Percentiles rank a stretch among this genome's conserved stretches.
These are phyloP conservation scores for Wickerhamiella pararugosa DNA, from an alignment of 1,139 yeast genomes.

Conservation along the genomic window DNA sequence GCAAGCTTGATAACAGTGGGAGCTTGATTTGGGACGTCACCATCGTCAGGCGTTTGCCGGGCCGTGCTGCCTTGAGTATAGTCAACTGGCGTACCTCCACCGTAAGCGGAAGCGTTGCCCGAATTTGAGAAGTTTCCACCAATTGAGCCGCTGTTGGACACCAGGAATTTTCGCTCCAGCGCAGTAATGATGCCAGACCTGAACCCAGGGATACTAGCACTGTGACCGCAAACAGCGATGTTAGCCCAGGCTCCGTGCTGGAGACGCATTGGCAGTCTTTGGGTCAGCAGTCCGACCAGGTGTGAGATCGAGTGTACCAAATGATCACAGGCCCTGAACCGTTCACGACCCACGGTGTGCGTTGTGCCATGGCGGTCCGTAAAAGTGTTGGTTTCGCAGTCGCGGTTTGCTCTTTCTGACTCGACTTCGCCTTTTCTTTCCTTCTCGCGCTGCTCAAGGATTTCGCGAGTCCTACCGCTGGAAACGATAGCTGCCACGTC, in stretches of 20 bases:
- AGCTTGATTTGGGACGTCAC: constrained; percentile 36
- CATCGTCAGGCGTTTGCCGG: constrained; percentile 12
- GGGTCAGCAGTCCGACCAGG: constrained; percentile 39
- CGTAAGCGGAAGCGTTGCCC: constrained; percentile 2
- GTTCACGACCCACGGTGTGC: constrained; percentile 62
- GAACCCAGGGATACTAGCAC: constrained; percentile 61
- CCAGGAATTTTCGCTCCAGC: constrained; percentile 44
- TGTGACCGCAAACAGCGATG: constrained; percentile 62
- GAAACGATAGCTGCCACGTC: constrained; percentile 88
- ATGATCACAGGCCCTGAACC: constrained; percentile 62
- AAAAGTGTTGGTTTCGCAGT: constrained; percentile 46
- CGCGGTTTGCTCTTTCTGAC: constrained; percentile 27
- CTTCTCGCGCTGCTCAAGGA: constrained; percentile 42
- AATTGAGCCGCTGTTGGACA: constrained; percentile 16
- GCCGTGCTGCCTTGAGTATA: constrained; percentile 2
- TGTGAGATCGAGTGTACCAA: constrained; percentile 41
- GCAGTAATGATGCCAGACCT: constrained; percentile 51
- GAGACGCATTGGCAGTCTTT: constrained; percentile 39
- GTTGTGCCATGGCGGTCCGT: constrained; percentile 40
- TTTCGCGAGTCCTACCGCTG: constrained; percentile 53
- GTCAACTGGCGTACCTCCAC: constrained; percentile 1
- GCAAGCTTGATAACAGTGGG: constrained; percentile 59
- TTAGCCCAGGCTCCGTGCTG: constrained; percentile 75
- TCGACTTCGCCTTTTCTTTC: constrained; percentile 28
- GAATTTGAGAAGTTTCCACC: background rate